Evolutionary conservation across 768 basidiomycete species (phyloP), one percentile per base, ranked within the genome.

Genomic region (Hydnomerulius pinastri): DNA sequence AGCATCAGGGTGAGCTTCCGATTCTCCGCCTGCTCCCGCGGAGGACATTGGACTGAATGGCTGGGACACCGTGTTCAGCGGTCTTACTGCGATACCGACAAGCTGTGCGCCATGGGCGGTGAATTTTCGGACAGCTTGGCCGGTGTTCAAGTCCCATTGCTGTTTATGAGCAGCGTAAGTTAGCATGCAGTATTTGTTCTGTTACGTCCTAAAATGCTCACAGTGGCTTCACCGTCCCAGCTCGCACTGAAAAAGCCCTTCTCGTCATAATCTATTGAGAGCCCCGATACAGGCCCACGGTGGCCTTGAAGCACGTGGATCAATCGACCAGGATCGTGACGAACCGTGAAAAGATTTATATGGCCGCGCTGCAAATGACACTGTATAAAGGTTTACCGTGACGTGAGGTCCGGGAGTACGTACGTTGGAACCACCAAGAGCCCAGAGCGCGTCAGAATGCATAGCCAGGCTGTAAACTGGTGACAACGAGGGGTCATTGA

Each of bases 101-200:
- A 98, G 79, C 65, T 97, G 95, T 3, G 92, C 83, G 21, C 86
- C 83, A 60, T 97, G 92, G 1, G 87, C 80, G 1, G 79, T 83
- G 66, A 90, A 98, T 40, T 77, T 83, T 42, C 93, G 82, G 11
- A 85, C 79, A 33, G 73, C 74, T 53, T 90, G 79, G 6, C 97
- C 96, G 0, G 88, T 95, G 63, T 99, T 91, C 30, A 99, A 79
- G 71, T 98, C 96, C 96, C 97, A 98, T 83, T 98, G 91, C 96
- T 98, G 59, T 43, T 30, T 5, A 49, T 6, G 25, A 46, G 38
- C 10, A 27, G 50, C 27, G 33, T 49, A 30, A 51, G 58, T 46
- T 53, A 45, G 32, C 37, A 50, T 39, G 3, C 4, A 27, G 50
- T 21, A 8, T 18, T 4, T 39, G 48, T 12, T 28, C 32, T 37